Evolutionary conservation across 2,329 filamentous ascomycete species (phyloP), one percentile per base, ranked within the genome.

Genomic region (Rugonectria rugulosa): DNA sequence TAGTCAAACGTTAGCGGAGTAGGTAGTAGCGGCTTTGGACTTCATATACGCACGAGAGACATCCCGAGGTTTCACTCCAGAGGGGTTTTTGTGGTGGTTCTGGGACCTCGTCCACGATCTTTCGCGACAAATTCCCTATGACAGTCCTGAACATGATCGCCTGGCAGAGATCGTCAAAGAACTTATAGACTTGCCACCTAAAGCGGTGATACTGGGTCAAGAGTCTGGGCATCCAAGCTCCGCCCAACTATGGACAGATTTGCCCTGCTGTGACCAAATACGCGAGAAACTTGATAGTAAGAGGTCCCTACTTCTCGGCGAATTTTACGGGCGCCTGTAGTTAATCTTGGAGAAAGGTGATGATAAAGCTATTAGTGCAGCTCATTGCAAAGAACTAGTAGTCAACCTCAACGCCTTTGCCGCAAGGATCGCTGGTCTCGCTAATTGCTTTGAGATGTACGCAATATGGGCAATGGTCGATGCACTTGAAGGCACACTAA

Each of bases 91-190:
- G 7, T 64, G 56, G 51, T 59, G 64, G 50, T 65, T 65, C 47
- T 64, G 64, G 65, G 61, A 65, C 24, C 57, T 66, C 2, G 14
- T 67, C 10, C 64, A 65, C 23, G 47, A 60, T 4, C 41, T 67
- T 14, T 36, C 59, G 15, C 57, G 62, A n/a, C 62, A 65, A 31
- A 10, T 66, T 27, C 60, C 63, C 10, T 50, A 60, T 34, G 44
- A 62, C 23, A 55, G 52, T 23, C 27, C 29, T 2, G 50, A 60
- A 32, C 62, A 66, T 12, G 56, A 63, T 14, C 52, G 19, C 6
- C 36, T 64, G 4, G 52, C 41, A 5, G 55, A 27, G 1, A 20
- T 55, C 6, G 19, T 62, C 19, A 44, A 58, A 27, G 49, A 38
- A 3, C 55, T 62, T 5, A 14, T 51, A 3, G 14, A 48, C 7